Percentiles rank a stretch among this genome's conserved stretches.
Evolutionary conservation across 73 alveolate genomes (phyloP).

Genomic region (Paramecium sexaurelia): DNA sequence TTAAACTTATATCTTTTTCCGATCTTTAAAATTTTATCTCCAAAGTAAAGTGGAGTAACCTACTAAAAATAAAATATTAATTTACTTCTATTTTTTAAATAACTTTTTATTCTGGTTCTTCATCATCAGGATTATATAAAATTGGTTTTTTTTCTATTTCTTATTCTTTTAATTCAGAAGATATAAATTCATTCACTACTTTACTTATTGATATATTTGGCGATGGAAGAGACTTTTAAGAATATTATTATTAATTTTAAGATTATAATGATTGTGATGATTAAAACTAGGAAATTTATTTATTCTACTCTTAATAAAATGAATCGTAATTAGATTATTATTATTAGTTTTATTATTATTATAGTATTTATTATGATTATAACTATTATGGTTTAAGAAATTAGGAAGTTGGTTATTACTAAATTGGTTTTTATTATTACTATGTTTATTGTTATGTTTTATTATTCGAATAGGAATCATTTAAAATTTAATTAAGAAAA

Average conservation of each 20-base stretch:
- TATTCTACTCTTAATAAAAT: not conserved
- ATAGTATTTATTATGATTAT: not conserved
- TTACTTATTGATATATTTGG: not conserved
- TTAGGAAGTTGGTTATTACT: not conserved
- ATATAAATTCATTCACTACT: not conserved
- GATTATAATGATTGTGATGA: not conserved
- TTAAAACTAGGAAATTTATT: not conserved
- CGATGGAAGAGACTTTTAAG: not conserved
- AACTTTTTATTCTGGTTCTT: not conserved
- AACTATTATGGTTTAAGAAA: not conserved
- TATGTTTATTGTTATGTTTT: not conserved
- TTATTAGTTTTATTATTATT: not conserved
- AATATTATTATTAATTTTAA: not conserved
- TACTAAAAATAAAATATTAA: too few species aligned
- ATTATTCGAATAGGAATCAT: not conserved
- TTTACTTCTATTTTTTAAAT: not conserved
- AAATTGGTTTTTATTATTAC: not conserved
- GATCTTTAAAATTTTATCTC: not conserved
- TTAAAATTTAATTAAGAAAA: not conserved
- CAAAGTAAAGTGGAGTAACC: not conserved
- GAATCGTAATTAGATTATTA: not conserved
- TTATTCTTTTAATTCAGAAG: not conserved
- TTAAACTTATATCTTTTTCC: not conserved
- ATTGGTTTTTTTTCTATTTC: not conserved
- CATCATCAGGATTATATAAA: slow-evolving; percentile 35